Evolutionary conservation across 202 grass and related monocot genomes (phyloP).

Genomic region (Hordeum pubiflorum): DNA sequence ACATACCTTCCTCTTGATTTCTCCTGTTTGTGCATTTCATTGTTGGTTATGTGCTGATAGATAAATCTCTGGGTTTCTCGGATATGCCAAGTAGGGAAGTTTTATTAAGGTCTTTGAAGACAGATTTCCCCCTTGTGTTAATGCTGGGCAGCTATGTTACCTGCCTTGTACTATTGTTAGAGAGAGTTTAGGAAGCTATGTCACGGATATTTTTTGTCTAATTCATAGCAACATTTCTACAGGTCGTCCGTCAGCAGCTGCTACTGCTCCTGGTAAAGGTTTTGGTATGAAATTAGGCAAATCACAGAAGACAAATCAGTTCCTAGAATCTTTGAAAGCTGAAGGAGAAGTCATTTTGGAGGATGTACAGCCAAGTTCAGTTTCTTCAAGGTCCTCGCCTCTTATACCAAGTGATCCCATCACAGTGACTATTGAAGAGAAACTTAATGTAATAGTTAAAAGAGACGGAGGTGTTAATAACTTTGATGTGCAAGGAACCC

Average conservation of each 20-base stretch:
- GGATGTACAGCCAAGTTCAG: constrained; percentile 54
- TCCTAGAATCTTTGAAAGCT: constrained; percentile 82
- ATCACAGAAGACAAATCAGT: constrained; percentile 73
- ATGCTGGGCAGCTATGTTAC: neutral
- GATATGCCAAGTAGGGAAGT: neutral
- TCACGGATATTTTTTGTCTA: neutral
- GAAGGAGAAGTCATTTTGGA: constrained; percentile 93
- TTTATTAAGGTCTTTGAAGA: constrained; percentile 9
- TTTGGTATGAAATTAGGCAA: constrained; percentile 80
- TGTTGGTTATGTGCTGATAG: neutral
- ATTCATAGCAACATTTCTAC: neutral
- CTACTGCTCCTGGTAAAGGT: constrained; percentile 62
- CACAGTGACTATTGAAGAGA: constrained; percentile 82
- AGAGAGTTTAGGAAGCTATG: neutral
- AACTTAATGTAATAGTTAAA: constrained; percentile 62
- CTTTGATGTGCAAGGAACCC: constrained; percentile 80
- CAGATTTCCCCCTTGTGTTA: neutral
- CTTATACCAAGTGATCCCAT: constrained; percentile 56
- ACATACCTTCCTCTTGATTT: neutral
- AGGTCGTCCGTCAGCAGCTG: constrained; percentile 44
- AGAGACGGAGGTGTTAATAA: constrained; percentile 67
- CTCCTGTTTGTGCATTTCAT: neutral
- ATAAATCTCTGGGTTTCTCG: neutral
- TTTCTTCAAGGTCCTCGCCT: constrained; percentile 36
- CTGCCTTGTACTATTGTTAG: constrained; percentile 3